Evolutionary conservation across 371 early-diverging fungal genomes (phyloP), one percentile per base, ranked within the genome.

Genomic region (Lichtheimia ornata): DNA sequence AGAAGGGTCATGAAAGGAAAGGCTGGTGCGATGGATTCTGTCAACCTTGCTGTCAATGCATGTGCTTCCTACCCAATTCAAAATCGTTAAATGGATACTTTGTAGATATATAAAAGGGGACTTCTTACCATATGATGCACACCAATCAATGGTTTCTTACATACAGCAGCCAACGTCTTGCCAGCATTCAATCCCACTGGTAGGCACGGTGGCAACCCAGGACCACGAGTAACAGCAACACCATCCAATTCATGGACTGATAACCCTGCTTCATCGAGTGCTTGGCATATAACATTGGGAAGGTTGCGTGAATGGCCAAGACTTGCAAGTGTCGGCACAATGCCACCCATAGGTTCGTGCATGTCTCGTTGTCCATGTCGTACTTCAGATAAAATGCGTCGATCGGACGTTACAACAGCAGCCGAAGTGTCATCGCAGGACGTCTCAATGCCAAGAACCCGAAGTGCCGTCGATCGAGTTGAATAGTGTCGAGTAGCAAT

Each of bases 381-480:
- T 17, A 82, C 82, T 65, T 92, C 89, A 35, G 86, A 67, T 5
- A 91, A 72, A 57, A 94, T 87, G 28, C 64, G 62, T 9, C 93
- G 76, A 59, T 89, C 84, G 5, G 88, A 84, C 14, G 80, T 82
- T n/a, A 94, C 91, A 45, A 94, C 76, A 2, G 92, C 90, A 12
- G 89, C 91, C 5, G 89, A 88, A 6, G 93, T 93, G 65, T 94
- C 94, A 66, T 94, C 94, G 69, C 93, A 94, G 5, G 91, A 90
- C 12, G 92, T 88, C 59, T 93, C 93, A 51, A 93, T 87, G 7
- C 91, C 93, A 4, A 93, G 77, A 13, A 89, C 80, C 5, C 40
- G 17, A 9, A 35, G 35, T 9, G 35, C 11, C 4, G 5, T 35
- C 9, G 35, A 35, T 41, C 51, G 50, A 5, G 28, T 50, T 0